phyloP scores from a whole-genome alignment of 2,329 filamentous ascomycete species.

The Karstenula rhodostoma region DNA sequence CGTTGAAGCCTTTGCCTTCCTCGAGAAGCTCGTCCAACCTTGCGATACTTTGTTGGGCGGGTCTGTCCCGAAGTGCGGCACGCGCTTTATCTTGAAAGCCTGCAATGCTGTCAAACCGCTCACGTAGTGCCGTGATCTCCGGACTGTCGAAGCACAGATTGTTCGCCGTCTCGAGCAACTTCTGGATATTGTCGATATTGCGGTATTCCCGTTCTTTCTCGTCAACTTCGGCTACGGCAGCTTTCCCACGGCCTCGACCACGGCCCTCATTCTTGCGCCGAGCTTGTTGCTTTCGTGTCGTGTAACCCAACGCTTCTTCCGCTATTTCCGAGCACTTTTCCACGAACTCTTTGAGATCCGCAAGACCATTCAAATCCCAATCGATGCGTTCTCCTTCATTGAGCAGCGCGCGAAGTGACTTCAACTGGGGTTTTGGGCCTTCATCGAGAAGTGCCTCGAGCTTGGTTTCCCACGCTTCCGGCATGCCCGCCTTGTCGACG shows the following conservation, averaged over 20 bases:
- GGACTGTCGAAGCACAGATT: slow-evolving; percentile 91
- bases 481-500: slow-evolving; percentile 83
- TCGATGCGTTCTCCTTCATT: slow-evolving; percentile 97
- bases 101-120: slow-evolving; percentile 84
- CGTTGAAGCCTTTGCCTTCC: slow-evolving; percentile 85
- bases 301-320: slow-evolving; percentile 95
- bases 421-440: slow-evolving; percentile 83
- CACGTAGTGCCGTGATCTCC: slow-evolving; percentile 84
- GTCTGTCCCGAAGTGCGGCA: slow-evolving; percentile 69
- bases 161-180: slow-evolving; percentile 83
- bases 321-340: slow-evolving; percentile 98
- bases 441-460: slow-evolving; percentile 85
- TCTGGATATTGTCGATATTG: slow-evolving; percentile 86
- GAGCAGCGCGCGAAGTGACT: slow-evolving; percentile 81
- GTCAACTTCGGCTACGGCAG: slow-evolving; percentile 72
- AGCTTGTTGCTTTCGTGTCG: slow-evolving; percentile 96
- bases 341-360: slow-evolving; percentile 86
- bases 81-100: slow-evolving; percentile 82
- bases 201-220: slow-evolving; percentile 84
- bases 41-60: slow-evolving; percentile 62
- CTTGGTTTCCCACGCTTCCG: slow-evolving; percentile 90
- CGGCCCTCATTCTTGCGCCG: slow-evolving; percentile 93
- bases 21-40: slow-evolving; percentile 93
- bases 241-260: slow-evolving; percentile 69
- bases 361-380: slow-evolving; percentile 83